A percentile compares a stretch with the other conserved stretches of the same genome.
phyloP scores from a whole-genome alignment of 768 basidiomycete genomes.

The Cubamyces sp. region DNA sequence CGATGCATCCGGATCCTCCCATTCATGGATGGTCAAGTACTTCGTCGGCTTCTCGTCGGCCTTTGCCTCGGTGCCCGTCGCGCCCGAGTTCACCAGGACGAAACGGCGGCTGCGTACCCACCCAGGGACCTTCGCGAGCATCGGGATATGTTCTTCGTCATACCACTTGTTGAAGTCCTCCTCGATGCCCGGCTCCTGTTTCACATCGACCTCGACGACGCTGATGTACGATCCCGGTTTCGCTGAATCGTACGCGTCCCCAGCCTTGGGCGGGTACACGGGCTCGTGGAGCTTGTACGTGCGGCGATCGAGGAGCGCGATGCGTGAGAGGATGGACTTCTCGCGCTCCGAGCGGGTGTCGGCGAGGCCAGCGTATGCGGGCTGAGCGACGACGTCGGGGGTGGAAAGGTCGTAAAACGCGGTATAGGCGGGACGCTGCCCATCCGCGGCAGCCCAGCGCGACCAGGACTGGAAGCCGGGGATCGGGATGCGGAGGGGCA shows the following conservation, averaged over 20 bases:
- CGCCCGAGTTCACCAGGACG: constrained; percentile 31
- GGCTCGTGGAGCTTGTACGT: constrained; percentile 34
- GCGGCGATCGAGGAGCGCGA: constrained; percentile 41
- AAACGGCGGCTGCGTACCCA: constrained; percentile 51
- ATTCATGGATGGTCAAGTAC: constrained; percentile 11
- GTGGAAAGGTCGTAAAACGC: constrained; percentile 43
- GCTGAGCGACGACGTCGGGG: constrained; percentile 33
- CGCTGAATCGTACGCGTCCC: constrained; percentile 28
- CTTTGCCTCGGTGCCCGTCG: constrained; percentile 28
- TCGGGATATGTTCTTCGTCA: constrained; percentile 35
- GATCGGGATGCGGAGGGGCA: constrained; percentile 43
- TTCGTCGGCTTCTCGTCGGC: constrained; percentile 17
- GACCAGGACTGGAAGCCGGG: constrained; percentile 42
- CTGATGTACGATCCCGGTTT: constrained; percentile 32
- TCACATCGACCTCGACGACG: constrained; percentile 32
- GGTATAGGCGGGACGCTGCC: constrained; percentile 36
- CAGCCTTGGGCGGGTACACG: constrained; percentile 7
- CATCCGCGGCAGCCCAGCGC: constrained; percentile 41
- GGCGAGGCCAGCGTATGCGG: constrained; percentile 41
- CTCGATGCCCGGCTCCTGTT: constrained; percentile 33
- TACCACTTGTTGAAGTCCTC: constrained; percentile 37
- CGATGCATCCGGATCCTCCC: constrained; percentile 33
- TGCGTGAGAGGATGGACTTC: constrained; percentile 34
- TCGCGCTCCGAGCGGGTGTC: constrained; percentile 37
- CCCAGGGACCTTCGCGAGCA: constrained; percentile 45